Evolutionary conservation across 768 basidiomycete genomes (phyloP).

Genomic region (Trametes meyenii): DNA sequence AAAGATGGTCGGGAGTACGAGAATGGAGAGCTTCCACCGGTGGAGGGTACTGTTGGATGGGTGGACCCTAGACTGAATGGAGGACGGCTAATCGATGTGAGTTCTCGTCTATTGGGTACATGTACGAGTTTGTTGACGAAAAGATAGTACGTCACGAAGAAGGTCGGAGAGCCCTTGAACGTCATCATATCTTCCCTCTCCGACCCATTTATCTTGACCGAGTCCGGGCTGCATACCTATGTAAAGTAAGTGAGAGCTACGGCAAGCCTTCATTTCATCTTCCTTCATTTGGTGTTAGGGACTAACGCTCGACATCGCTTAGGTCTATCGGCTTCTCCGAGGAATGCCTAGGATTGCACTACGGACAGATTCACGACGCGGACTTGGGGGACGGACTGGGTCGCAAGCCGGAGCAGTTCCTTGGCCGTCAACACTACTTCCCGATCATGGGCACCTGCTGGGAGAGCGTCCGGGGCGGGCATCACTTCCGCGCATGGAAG

Average conservation of each 20-base stretch:
- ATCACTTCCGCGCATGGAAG: slow-evolving; percentile 89
- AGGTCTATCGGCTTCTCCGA: slow-evolving; percentile 82
- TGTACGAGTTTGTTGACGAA: background rate
- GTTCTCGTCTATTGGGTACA: slow-evolving; percentile 29
- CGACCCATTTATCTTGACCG: slow-evolving; percentile 79
- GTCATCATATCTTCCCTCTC: slow-evolving; percentile 79
- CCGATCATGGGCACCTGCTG: slow-evolving; percentile 86
- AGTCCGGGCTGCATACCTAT: slow-evolving; percentile 68
- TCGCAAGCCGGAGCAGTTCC: slow-evolving; percentile 64
- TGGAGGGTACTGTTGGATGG: slow-evolving; percentile 44
- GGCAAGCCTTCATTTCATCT: background rate
- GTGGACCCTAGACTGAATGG: slow-evolving; percentile 74
- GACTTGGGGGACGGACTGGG: slow-evolving; percentile 84
- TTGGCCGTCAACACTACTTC: slow-evolving; percentile 78
- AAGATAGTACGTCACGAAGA: slow-evolving; percentile 61
- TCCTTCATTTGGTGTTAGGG: background rate
- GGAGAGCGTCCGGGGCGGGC: slow-evolving; percentile 83
- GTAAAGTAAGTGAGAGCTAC: slow-evolving; percentile 51
- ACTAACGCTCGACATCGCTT: slow-evolving; percentile 3
- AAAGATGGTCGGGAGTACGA: slow-evolving; percentile 24
- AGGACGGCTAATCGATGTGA: slow-evolving; percentile 76
- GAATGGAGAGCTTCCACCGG: slow-evolving; percentile 33
- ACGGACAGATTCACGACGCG: slow-evolving; percentile 74
- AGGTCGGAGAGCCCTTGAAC: slow-evolving; percentile 81
- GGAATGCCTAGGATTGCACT: slow-evolving; percentile 82